Evolutionary conservation across 2,329 filamentous ascomycete genomes (phyloP), one percentile per base, ranked within the genome.

Genomic region (Amesomyces nigricolor): DNA sequence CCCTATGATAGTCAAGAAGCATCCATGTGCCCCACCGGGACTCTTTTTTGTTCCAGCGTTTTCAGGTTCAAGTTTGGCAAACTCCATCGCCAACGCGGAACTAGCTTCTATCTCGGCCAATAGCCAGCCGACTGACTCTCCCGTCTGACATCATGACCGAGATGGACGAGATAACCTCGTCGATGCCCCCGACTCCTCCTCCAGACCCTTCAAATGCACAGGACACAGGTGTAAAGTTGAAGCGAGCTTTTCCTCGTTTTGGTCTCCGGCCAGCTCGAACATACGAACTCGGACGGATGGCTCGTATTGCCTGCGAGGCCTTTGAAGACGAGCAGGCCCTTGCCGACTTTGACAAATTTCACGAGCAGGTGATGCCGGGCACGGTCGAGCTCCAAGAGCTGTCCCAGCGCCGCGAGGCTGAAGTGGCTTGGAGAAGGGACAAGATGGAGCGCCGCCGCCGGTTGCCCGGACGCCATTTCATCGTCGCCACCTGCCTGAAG

Each of bases 291-390:
- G 42, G 35, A 4, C 7, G 13, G 11, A 51, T 55, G 53, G 53
- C 53, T 3, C 47, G 53, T 43, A 55, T 55, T 42, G 53, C 53
- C 42, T 51, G 32, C 42, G 37, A 32, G 22, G 29, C 47, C 16
- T 55, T 55, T 14, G 42, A 50, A 3, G 35, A 55, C 17, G 53
- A 55, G 37, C 47, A 38, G 6, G 53, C 51, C 37, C 11, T 46
- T 14, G 35, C 30, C 35, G 5, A 51, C 26, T 51, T 55, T 38
- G 14, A 30, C 22, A n/a, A 35, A 14, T 38, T 42, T 40, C 53
- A 19, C 17, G 8, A 22, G 14, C 8, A 35, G 11, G 48, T 43
- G 16, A 48, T 48, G 51, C 37, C 11, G 10, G 9, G 19, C 22
- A 42, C 19, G n/a, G 9, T 16, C 22, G 47, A 49, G 40, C 37